phyloP scores from a whole-genome alignment of 2,329 filamentous ascomycete genomes.

The Aspergillus ochraceoroseus region DNA sequence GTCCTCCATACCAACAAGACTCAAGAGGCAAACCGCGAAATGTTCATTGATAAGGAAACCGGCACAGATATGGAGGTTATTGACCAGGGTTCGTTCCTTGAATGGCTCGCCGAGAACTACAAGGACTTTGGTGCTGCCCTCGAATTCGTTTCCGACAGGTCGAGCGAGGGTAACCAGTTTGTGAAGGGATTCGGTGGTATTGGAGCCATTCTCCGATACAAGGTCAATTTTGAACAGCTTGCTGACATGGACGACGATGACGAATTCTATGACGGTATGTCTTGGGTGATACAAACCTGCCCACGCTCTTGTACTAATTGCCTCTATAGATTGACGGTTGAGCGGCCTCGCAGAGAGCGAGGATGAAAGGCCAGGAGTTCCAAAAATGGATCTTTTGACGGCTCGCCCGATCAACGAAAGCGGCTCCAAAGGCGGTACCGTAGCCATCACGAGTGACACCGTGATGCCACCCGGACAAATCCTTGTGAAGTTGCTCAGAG shows the following conservation, averaged over 20 bases:
- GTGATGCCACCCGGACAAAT: constrained; percentile 30
- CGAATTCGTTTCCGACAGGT: constrained; percentile 96
- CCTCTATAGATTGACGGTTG: constrained; percentile 71
- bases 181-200: constrained; percentile 99
- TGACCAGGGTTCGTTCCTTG: constrained; percentile 86
- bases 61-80: constrained; percentile 96
- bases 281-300: background rate
- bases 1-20: constrained; percentile 83
- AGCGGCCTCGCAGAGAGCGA: constrained; percentile 82
- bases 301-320: constrained; percentile 6
- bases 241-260: constrained; percentile 85
- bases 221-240: constrained; percentile 99
- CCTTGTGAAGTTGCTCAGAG: constrained; percentile 39
- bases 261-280: constrained; percentile 76
- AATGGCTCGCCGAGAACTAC: constrained; percentile 98
- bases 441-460: constrained; percentile 31
- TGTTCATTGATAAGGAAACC: constrained; percentile 93
- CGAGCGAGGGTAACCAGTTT: constrained; percentile 98
- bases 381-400: constrained; percentile 51
- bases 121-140: constrained; percentile 93
- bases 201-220: constrained; percentile 94
- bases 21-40: constrained; percentile 72
- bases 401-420: constrained; percentile 45
- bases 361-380: constrained; percentile 66
- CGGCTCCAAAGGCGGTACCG: constrained; percentile 33